Base-by-base conservation (phyloP, 1,284 basidiomycete species). In the Cutaneotrichosporon cavernicola region DNA sequence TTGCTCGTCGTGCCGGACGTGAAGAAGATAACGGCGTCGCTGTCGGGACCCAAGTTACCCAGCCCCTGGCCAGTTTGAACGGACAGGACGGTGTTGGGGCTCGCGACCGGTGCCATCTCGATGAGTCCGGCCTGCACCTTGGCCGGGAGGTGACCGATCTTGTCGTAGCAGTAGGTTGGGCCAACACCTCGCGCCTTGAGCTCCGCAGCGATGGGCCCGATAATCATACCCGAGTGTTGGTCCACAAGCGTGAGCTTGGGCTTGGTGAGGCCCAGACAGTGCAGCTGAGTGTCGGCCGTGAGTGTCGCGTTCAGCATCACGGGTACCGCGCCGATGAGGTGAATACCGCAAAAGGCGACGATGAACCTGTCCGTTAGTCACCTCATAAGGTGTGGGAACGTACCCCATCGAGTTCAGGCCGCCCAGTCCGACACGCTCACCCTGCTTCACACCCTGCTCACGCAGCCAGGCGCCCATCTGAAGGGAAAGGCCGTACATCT, bases 11-110 rank as follows among this genome's bases (percentile, higher is more conserved):
- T 79, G 6, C 58, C 67, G 10, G 64, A 66, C 4, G 77, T 75
- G 66, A 77, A 79, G 69, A 78, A 78, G 56, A 78, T 74, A 30
- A 76, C 72, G n/a, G 69, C 76, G 60, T 78, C 77, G 51, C 71
- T 72, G 51, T 79, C 76, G 31, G 75, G 73, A 26, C 66, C 61
- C 0, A 77, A 58, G 1, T 11, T 46, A 16, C 68, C 65, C 26
- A 76, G 36, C 2, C 58, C 61, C n/a, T 26, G 21, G 36, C 56
- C 51, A 16, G 26, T 50, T 26, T 46, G 36, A 9, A 51, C 59
- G 5, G 18, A n/a, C 9, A 36, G 50, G 14, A 60, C 59, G 22
- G 50, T 40, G 22, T 13, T 8, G 18, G 52, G 50, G 50, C 26
- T 53, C 26, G 50, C 49, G 50, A 40, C 7, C 6, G 26, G 22